Conservation (phyloP, 805 yeast genomes). For the Hanseniaspora meyeri region DNA sequence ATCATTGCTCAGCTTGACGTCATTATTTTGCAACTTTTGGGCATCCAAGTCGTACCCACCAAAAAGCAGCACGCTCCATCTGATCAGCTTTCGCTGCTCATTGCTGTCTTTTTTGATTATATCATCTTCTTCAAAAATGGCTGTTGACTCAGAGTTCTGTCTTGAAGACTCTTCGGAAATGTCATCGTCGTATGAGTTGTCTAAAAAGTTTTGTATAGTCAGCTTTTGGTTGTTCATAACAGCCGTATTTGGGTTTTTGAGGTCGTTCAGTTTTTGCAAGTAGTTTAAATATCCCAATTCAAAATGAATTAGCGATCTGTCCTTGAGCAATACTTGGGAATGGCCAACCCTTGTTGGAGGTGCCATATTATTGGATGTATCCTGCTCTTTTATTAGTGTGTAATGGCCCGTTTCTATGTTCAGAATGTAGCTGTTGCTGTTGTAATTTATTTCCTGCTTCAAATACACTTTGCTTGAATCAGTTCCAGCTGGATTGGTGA, state of each 20-base stretch:
- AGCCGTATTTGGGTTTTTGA: neutral
- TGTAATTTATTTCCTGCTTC: slow-evolving; percentile 36
- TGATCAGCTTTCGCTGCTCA: neutral
- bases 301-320: neutral
- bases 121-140: neutral
- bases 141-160: neutral
- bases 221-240: neutral
- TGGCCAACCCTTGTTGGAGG: slow-evolving; percentile 31
- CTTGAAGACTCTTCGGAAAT: neutral
- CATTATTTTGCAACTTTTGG: neutral
- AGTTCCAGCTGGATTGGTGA: slow-evolving; percentile 21
- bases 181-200: neutral
- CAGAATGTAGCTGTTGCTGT: slow-evolving; percentile 45
- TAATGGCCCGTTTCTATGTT: slow-evolving; percentile 42
- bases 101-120: neutral
- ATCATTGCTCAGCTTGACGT: neutral
- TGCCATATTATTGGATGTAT: slow-evolving; percentile 24
- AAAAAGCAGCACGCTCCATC: slow-evolving; percentile 1
- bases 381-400: slow-evolving; percentile 32
- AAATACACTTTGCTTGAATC: slow-evolving; percentile 29
- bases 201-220: neutral
- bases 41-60: neutral
- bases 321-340: slow-evolving; percentile 20
- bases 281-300: neutral
- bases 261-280: neutral